Conservation (phyloP, 2,329 filamentous ascomycete genomes). For the Aspergillus versicolor region DNA sequence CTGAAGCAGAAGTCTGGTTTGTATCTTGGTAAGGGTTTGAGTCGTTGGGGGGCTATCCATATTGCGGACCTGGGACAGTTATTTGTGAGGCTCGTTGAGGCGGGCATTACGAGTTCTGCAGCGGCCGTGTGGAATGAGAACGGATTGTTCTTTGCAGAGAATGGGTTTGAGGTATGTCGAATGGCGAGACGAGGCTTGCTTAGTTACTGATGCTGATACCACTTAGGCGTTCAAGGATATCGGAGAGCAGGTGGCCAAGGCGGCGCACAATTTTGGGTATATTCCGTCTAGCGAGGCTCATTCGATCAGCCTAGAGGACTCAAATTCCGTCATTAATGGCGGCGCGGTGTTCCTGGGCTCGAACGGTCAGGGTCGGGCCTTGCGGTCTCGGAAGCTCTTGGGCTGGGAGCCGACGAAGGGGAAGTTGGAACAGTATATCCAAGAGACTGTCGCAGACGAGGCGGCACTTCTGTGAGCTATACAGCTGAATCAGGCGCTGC, state of each 20-base stretch:
- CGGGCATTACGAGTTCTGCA: conserved; percentile 28
- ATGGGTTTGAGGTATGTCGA: conserved; percentile 25
- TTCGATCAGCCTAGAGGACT: conserved; percentile 23
- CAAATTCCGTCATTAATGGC: conserved; percentile 22
- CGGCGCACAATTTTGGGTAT: conserved; percentile 20
- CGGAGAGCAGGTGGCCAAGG: conserved; percentile 21
- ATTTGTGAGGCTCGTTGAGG: conserved; percentile 52
- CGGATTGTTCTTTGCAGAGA: conserved; percentile 39
- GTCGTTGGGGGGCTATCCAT: conserved; percentile 60
- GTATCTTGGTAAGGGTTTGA: conserved; percentile 55
- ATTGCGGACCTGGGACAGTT: conserved; percentile 57
- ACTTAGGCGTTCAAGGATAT: conserved; percentile 22
- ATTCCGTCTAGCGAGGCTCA: conserved; percentile 19
- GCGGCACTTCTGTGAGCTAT: background rate
- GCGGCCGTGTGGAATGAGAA: conserved; percentile 38
- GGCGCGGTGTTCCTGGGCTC: conserved; percentile 30
- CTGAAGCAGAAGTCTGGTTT: conserved; percentile 50
- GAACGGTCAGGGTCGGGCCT: conserved; percentile 25
- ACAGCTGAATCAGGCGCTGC: no score
- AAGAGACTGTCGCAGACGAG: conserved; percentile 23
- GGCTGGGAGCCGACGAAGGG: conserved; percentile 24
- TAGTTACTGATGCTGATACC: background rate
- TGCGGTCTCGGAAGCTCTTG: conserved; percentile 22
- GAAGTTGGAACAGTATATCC: conserved; percentile 27
- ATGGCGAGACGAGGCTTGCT: background rate